phyloP scores from a whole-genome alignment of 139 green algal genomes.

The Nannochloris sp. region DNA sequence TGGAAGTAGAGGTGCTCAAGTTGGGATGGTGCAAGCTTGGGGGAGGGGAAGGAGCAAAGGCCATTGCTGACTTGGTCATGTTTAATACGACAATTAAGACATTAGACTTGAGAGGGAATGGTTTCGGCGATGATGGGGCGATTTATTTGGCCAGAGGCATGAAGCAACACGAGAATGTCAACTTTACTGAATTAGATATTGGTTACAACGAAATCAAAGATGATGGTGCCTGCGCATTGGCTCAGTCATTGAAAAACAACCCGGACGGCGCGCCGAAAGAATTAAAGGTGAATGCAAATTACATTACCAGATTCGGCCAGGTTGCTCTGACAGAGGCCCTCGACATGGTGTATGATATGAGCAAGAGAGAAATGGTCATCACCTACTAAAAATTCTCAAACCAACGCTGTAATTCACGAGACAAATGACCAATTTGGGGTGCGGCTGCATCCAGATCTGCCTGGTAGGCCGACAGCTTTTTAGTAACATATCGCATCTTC shows the following conservation, averaged over 20 bases:
- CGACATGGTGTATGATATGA: constrained; percentile 92
- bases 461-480: not conserved
- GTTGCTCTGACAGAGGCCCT: constrained; percentile 86
- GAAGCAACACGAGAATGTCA: constrained; percentile 63
- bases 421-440: not conserved
- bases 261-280: constrained; percentile 62
- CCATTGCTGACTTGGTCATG: constrained; percentile 82
- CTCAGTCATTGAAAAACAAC: constrained; percentile 88
- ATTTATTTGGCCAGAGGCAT: constrained; percentile 33
- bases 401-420: not conserved
- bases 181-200: constrained; percentile 82
- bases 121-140: constrained; percentile 70
- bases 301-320: constrained; percentile 89
- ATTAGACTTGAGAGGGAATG: constrained; percentile 90
- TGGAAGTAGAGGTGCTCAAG: constrained; percentile 68
- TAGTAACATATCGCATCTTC: not conserved
- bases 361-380: constrained; percentile 43
- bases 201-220: constrained; percentile 99
- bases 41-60: constrained; percentile 54
- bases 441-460: not conserved
- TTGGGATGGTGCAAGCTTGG: constrained; percentile 97
- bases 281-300: constrained; percentile 87
- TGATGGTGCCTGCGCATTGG: constrained; percentile 88
- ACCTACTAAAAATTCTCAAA: not conserved
- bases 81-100: constrained; percentile 70